Evolutionary conservation across 1,284 basidiomycete species (phyloP), one percentile per base, ranked within the genome.

Genomic region (Malassezia brasiliensis): DNA sequence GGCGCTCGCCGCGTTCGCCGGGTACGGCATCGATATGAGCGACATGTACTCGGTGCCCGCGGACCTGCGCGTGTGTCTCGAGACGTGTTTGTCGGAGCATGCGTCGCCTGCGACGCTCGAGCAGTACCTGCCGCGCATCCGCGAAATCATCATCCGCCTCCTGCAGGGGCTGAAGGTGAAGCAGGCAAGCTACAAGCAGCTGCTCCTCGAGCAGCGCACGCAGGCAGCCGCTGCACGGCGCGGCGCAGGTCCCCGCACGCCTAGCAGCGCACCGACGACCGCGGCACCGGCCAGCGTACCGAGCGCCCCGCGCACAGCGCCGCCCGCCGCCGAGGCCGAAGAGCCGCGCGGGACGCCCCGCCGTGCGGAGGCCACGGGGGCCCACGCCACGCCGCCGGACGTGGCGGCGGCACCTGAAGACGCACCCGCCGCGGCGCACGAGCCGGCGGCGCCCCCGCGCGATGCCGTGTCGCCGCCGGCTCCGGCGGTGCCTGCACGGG

Each of bases 131-230:
- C 93, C 94, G 19, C 83, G 83, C 60, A 91, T 96, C 45, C 85
- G 93, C 45, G 82, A 83, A 65, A 94, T 96, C 74, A 96, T 98
- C 75, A 93, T 90, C 49, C 85, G 83, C 67, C 81, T 98, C 4
- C 77, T 98, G 30, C 88, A 90, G 67, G 94, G 91, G 5, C 80
- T 98, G 25, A 87, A 93, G 60, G 82, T 80, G 55, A 96, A 96
- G 76, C 94, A 98, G 76, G 83, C 86, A 30, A 79, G 85, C 57
- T 96, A 83, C 61, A 72, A 72, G 54, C 65, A 71, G 34, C 62
- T 63, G n/a, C 56, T 68, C 2, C 57, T 71, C 7, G 61, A 64
- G 46, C 65, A 48, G 47, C 47, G 47, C 20, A n/a, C 47, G 10
- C 34, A 48, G 30, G 20, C 17, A n/a, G 14, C 20, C 20, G 37